Evolutionary conservation across 331 rosid species (phyloP).

Genomic region (Stylosanthes scabra): DNA sequence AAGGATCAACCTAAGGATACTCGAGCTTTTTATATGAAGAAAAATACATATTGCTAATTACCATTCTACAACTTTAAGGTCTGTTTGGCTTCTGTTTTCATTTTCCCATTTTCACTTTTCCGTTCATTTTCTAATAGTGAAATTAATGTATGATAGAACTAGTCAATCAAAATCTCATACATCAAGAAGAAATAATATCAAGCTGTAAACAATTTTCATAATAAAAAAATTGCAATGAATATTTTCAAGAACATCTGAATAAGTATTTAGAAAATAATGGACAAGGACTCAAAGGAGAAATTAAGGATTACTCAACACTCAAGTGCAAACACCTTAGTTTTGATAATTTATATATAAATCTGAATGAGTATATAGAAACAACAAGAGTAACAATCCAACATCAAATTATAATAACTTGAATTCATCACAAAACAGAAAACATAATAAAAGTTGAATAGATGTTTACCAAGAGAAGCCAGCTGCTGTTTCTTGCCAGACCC

Average conservation of each 20-base stretch:
- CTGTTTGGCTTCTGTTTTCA: too few species aligned
- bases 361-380: constrained; percentile 14
- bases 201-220: not conserved
- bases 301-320: not conserved
- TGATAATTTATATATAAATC: not conserved
- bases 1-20: not conserved
- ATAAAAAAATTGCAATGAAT: not conserved
- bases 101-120: not conserved
- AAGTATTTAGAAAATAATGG: too few species aligned
- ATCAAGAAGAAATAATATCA: not conserved
- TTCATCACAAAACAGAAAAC: not conserved
- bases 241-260: too few species aligned
- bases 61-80: too few species aligned
- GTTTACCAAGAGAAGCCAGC: constrained; percentile 77
- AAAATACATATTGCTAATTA: not conserved
- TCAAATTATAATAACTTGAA: constrained; percentile 6
- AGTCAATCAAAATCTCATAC: not conserved
- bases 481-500: constrained; percentile 96
- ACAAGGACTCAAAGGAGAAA: not conserved
- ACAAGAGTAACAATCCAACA: constrained; percentile 3
- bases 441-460: constrained; percentile 25
- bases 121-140: not conserved
- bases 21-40: not conserved
- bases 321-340: not conserved
- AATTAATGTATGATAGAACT: not conserved